Evolutionary conservation across 305 asterid species (phyloP).

Genomic region (Fraxinus greggii): DNA sequence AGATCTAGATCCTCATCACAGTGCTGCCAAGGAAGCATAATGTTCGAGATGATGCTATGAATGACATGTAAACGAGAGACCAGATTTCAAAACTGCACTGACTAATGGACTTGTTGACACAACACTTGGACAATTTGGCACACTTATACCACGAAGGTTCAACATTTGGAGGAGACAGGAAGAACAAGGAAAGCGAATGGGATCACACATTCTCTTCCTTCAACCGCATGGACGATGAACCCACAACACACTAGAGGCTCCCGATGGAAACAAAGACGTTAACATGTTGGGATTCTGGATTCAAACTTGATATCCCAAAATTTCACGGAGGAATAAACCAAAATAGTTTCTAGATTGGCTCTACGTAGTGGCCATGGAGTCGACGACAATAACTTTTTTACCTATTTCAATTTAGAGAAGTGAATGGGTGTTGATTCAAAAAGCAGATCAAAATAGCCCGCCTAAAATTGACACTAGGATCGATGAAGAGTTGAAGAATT

Average conservation of each 20-base stretch:
- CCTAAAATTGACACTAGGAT: neutral
- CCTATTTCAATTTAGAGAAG: neutral
- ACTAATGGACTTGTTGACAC: neutral
- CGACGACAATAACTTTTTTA: neutral
- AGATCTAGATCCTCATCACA: neutral
- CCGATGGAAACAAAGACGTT: neutral
- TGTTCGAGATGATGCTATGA: neutral
- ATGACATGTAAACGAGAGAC: neutral
- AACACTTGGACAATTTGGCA: neutral
- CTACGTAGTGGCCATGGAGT: neutral
- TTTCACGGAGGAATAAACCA: neutral
- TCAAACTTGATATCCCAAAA: neutral
- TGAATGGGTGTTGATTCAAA: neutral
- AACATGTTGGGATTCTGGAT: neutral
- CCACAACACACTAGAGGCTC: neutral
- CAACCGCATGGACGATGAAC: neutral
- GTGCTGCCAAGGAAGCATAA: neutral
- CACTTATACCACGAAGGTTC: neutral
- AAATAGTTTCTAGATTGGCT: neutral
- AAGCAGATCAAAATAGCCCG: neutral
- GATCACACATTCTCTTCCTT: neutral
- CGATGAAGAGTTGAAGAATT: neutral
- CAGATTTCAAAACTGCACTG: neutral
- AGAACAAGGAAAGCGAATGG: neutral
- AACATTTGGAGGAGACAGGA: neutral